A percentile compares a stretch with the other conserved stretches of the same genome.
These are phyloP conservation scores for Talaromyces sp. DNA, from an alignment of 2,329 filamentous ascomycete species.

Conservation along the genomic window DNA sequence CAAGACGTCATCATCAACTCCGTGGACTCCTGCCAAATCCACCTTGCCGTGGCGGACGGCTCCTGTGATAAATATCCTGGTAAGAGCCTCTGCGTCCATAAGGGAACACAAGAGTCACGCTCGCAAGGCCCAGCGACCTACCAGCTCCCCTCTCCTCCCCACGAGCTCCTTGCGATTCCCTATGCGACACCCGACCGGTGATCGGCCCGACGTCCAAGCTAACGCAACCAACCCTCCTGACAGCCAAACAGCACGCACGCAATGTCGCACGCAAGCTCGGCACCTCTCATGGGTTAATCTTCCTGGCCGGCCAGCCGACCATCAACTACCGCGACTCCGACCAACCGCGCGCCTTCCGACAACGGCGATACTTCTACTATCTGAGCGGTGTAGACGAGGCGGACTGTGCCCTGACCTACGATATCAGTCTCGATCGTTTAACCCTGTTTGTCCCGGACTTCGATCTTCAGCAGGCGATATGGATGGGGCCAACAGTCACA, in stretches of 20 bases:
- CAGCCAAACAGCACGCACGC: conserved; percentile 55
- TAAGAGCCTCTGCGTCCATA: conserved; percentile 21
- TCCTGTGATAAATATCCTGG: conserved; percentile 47
- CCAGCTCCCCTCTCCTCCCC: conserved; percentile 3
- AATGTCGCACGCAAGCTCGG: conserved; percentile 49
- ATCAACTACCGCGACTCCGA: conserved; percentile 62
- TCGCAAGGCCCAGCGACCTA: conserved; percentile 6
- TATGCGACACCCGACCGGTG: conserved; percentile 2
- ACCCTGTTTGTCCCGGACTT: conserved; percentile 74
- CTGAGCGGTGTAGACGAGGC: conserved; percentile 58
- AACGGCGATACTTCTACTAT: conserved; percentile 66
- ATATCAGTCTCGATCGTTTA: conserved; percentile 63
- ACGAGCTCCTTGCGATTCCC: not conserved
- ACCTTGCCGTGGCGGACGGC: conserved; percentile 29
- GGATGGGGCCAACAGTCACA: conserved; percentile 46
- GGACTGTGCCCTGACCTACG: conserved; percentile 60
- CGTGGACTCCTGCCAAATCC: conserved; percentile 35
- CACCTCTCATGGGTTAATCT: conserved; percentile 55
- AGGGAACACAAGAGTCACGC: not conserved
- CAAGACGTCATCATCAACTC: conserved; percentile 26
- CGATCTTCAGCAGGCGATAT: conserved; percentile 53
- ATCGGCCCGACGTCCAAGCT: conserved; percentile 10
- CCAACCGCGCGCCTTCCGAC: conserved; percentile 58
- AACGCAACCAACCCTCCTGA: conserved; percentile 4
- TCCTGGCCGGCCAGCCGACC: conserved; percentile 56